phyloP scores from a whole-genome alignment of 169 alveolate genomes.

The Plasmodium gaboni region DNA sequence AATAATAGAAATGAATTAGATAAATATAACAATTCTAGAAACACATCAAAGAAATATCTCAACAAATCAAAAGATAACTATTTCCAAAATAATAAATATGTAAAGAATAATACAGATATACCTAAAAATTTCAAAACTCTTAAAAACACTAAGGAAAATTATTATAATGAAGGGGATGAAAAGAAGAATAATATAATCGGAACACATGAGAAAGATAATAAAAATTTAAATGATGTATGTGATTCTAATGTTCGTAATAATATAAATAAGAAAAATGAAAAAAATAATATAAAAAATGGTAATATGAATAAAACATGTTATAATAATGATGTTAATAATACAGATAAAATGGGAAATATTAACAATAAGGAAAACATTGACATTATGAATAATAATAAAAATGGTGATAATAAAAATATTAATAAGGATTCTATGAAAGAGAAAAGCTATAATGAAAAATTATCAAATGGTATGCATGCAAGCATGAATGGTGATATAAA shows the following conservation, averaged over 20 bases:
- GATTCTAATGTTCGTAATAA: conserved; percentile 2
- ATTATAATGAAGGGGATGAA: background rate
- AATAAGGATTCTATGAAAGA: background rate
- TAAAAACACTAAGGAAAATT: background rate
- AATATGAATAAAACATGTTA: background rate
- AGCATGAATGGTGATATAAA: no score
- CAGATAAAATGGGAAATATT: background rate
- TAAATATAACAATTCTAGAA: no score
- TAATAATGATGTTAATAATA: conserved; percentile 4
- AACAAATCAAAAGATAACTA: no score
- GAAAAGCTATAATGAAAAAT: conserved; percentile 4
- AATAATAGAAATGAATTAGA: no score
- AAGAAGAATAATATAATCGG: background rate
- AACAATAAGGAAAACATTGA: background rate
- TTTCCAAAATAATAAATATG: no score
- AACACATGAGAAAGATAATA: background rate
- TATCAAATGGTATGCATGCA: no score
- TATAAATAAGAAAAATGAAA: background rate
- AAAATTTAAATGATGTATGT: background rate
- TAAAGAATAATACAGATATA: no score
- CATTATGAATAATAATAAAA: background rate
- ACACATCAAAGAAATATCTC: no score
- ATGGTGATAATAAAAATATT: background rate
- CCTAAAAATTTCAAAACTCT: no score
- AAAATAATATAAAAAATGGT: background rate